Conservation (phyloP, 352 stramenopile species). For the Albugo laibachii region DNA sequence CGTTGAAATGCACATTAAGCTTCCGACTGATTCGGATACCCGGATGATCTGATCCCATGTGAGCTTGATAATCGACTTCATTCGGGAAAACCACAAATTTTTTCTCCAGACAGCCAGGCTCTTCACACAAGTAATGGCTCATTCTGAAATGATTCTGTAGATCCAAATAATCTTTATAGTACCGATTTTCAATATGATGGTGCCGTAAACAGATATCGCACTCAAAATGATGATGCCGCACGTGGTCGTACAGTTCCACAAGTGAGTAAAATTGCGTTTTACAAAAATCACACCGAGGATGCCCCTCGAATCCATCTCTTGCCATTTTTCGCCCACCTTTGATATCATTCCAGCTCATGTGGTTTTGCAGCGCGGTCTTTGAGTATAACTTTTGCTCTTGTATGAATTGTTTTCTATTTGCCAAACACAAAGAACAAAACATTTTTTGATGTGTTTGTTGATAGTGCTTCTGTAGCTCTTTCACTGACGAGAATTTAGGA, state of each 20-base stretch:
- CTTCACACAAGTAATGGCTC: constrained; percentile 79
- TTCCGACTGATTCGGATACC: constrained; percentile 70
- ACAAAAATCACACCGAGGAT: constrained; percentile 81
- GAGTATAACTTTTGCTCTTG: constrained; percentile 54
- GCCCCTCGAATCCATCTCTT: constrained; percentile 53
- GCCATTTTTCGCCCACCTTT: background rate
- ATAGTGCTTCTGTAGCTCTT: constrained; percentile 47
- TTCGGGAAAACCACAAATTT: constrained; percentile 84
- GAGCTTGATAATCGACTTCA: constrained; percentile 68
- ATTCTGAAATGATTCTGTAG: constrained; percentile 80
- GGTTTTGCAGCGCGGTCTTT: constrained; percentile 55
- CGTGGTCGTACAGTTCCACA: constrained; percentile 72
- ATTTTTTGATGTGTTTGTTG: constrained; percentile 50
- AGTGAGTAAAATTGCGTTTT: constrained; percentile 75
- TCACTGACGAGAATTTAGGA: constrained; percentile 31
- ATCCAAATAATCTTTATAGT: constrained; percentile 85
- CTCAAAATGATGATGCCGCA: constrained; percentile 84
- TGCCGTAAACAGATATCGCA: constrained; percentile 78
- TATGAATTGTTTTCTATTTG: constrained; percentile 81
- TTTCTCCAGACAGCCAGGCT: constrained; percentile 49
- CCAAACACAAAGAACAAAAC: constrained; percentile 70
- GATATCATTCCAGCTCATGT: constrained; percentile 48
- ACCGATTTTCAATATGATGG: constrained; percentile 63
- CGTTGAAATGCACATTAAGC: constrained; percentile 74
- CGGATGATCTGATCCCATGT: constrained; percentile 66